These are phyloP conservation scores for Colletotrichum abscissum DNA, from an alignment of 2,329 filamentous ascomycete genomes.

Conservation along the genomic window DNA sequence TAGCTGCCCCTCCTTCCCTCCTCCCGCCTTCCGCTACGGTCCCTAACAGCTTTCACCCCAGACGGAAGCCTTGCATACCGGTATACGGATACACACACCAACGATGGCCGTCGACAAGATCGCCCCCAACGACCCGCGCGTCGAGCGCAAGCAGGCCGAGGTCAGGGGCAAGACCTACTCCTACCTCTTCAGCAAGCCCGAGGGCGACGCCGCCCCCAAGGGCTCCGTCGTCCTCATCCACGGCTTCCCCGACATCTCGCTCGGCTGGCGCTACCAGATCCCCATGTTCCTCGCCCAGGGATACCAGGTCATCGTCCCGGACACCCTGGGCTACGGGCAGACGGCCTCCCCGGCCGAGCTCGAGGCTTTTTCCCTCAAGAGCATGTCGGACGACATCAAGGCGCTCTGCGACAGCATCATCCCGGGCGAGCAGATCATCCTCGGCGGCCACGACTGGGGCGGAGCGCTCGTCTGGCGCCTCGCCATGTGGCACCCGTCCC, in stretches of 20 bases:
- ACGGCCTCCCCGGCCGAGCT: conserved; percentile 75
- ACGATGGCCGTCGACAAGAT: conserved; percentile 72
- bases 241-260: conserved; percentile 85
- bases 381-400: conserved; percentile 79
- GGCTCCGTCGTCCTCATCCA: conserved; percentile 69
- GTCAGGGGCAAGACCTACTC: conserved; percentile 79
- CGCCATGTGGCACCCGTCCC: conserved; percentile 77
- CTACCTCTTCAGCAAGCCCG: conserved; percentile 67
- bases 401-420: conserved; percentile 71
- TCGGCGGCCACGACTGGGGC: conserved; percentile 96
- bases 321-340: conserved; percentile 87
- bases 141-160: conserved; percentile 70
- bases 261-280: conserved; percentile 92
- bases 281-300: conserved; percentile 78
- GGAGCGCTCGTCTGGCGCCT: conserved; percentile 81
- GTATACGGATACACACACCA: conserved; percentile 5
- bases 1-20: neutral
- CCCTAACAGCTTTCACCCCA: neutral
- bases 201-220: conserved; percentile 46
- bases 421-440: conserved; percentile 69
- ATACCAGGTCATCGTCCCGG: conserved; percentile 83
- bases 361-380: conserved; percentile 69
- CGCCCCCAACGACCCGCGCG: conserved; percentile 72
- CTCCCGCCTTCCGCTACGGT: neutral
- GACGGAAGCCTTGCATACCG: conserved; percentile 13